Base-by-base conservation (phyloP, 495 filamentous ascomycete species). In the Lasiosphaeria hispida region DNA sequence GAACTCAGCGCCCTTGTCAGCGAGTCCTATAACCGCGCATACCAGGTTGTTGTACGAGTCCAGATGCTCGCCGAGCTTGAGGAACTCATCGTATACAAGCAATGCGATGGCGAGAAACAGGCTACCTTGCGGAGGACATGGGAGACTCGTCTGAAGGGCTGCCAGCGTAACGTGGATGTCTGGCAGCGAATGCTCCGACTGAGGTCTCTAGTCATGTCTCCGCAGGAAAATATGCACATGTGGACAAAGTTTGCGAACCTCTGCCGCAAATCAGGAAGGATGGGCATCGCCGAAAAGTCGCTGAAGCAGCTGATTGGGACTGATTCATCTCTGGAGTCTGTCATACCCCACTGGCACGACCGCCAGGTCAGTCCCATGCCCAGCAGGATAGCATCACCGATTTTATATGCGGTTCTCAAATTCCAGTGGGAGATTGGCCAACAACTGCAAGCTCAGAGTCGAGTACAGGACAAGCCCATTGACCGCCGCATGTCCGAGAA, bases 31-130 rank as follows among this genome's bases (percentile, higher is more conserved):
- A 96, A 94, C 61, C 84, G 94, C 43, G 95, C 94, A 10, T 99
- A 99, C 68, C 85, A 91, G 57, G 91, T 96, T 17, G 90, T 99
- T 38, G 93, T 99, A 34, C 86, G 94, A 15, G 91, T 97, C 5
- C 94, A 99, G 71, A 97, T 97, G 94, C 85, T 99, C 64, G 94
- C 94, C 3, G 94, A 99, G 70, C 80, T 99, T 4, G 94, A 99
- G 70, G 94, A 99, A 69, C 92, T 99, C 63, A 97, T 99, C 63
- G 84, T 85, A 4, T 99, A 97, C 75, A 97, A 99, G 75, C 92
- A 97, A 64, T 88, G 88, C 58, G 83, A 85, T 55, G 87, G 93
- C 39, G 86, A 90, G 59, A 96, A 93, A 75, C 90, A 92, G 70
- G 89, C 87, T 18, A 91, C 88, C 9, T 88, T 99, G 87, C 84